Evolutionary conservation across 2,329 filamentous ascomycete species (phyloP), one percentile per base, ranked within the genome.

Genomic region (Aspergillus ibericus): DNA sequence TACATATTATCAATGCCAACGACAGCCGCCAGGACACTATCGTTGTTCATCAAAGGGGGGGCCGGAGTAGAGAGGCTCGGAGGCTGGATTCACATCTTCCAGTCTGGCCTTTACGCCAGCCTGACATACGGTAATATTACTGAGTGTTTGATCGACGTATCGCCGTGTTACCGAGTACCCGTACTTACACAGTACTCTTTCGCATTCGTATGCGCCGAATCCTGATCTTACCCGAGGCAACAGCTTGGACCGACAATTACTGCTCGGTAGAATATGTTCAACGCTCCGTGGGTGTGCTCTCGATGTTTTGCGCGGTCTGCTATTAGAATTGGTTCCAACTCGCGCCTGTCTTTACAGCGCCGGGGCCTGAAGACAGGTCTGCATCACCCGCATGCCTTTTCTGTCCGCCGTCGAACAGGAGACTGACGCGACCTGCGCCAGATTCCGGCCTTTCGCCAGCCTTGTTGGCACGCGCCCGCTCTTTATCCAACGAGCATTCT

Each of bases 391-490:
- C 68, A 29, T 71, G 75, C 27, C 27, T 29, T 36, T 18, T 36
- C 48, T 35, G 9, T 4, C 18, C 20, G 6, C 16, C 5, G 13
- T 34, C 5, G 32, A 16, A 25, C 3, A 18, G 22, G 13, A 13
- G 29, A 54, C 53, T 61, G 36, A 58, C 50, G 36, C 40, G 22
- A 22, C 38, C 47, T 16, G 48, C 6, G 8, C 22, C 61, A 71
- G 68, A 67, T 61, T 53, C 61, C 68, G 70, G 72, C 27, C 71
- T 87, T 47, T 85, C 84, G 18, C 78, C 83, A 34, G 78, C 81
- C 15, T 75, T 88, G 9, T 78, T 88, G 27, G 75, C 76, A 3
- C 77, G 84, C 63, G 85, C 85, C 49, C 82, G 83, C 62, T 71
- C 77, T 29, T 73, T 88, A 22, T 81, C 83, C 13, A 66, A 75